Base-by-base conservation (phyloP, 1,284 basidiomycete genomes). In the Paramarasmius palmivorus region DNA sequence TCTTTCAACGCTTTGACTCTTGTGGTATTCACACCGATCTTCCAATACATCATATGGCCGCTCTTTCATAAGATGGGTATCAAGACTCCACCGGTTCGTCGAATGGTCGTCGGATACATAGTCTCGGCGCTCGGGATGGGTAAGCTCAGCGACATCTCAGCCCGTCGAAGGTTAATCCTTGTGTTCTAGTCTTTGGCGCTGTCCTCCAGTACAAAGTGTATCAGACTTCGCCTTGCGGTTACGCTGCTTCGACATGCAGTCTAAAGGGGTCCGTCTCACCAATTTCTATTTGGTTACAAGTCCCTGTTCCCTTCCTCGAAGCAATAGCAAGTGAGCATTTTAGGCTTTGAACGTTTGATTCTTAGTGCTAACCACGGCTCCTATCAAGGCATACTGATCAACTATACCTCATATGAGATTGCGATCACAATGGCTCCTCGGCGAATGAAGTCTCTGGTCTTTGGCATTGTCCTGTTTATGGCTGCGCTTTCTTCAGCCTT, bases 371-470 rank as follows among this genome's bases (percentile, higher is more conserved):
- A 29, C 20, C 26, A 20, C 32, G 39, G 23, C 15, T 40, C 26
- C 22, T 23, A 45, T 17, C 17, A 20, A 41, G 34, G 22, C 26
- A 72, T 79, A 51, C 73, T 78, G 42, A 72, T 76, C 8, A 74
- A 72, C 14, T 71, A 78, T 54, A 75, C 75, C 20, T 51, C 46
- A 2, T 49, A 54, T 55, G 76, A 79, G 64, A 75, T 74, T 58
- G 79, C 77, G 10, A 77, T 75, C 65, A 74, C 72, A 57, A 77
- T 71, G 41, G 68, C 72, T 1, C 72, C 72, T 17, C 68, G 68
- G 41, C 65, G 68, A 36, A 72, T 74, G 71, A 67, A 69, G 46
- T 68, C 66, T 20, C 61, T 73, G 35, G 63, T 74, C 14, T 70
- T 70, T 57, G 65, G 67, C 29, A 58, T 71, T 45, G 70, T 69